Conservation (phyloP, 441 rosid genomes). For the Mallotus repandus region DNA sequence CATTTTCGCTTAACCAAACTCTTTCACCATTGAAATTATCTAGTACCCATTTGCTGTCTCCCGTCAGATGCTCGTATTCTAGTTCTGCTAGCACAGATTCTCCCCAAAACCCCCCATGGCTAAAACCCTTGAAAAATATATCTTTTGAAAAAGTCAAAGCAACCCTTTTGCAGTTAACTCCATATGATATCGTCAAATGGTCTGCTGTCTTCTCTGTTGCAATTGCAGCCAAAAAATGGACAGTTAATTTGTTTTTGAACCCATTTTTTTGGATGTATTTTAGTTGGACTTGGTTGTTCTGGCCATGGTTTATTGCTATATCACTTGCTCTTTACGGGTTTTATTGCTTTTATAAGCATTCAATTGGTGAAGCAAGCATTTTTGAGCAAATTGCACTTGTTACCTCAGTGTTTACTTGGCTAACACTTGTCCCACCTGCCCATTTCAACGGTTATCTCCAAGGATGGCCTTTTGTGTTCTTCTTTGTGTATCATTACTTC, state of each 20-base stretch:
- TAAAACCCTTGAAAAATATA: slow-evolving; percentile 37
- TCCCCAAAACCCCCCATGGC: slow-evolving; percentile 35
- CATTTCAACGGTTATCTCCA: slow-evolving; percentile 76
- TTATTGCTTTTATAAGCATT: slow-evolving; percentile 57
- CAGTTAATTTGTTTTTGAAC: slow-evolving; percentile 40
- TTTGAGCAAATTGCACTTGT: slow-evolving; percentile 78
- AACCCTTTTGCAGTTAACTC: slow-evolving; percentile 41
- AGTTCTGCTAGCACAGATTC: slow-evolving; percentile 36
- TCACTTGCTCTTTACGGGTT: slow-evolving; percentile 58
- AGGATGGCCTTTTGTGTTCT: slow-evolving; percentile 88
- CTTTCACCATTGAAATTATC: slow-evolving; percentile 4
- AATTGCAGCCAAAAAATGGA: slow-evolving; percentile 57
- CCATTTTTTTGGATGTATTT: slow-evolving; percentile 93
- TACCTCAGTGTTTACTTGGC: slow-evolving; percentile 71
- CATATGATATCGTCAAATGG: slow-evolving; percentile 53
- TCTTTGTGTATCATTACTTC: slow-evolving; percentile 85
- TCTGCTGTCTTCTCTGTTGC: slow-evolving; percentile 47
- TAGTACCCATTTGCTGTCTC: slow-evolving; percentile 30
- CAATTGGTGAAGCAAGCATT: slow-evolving; percentile 55
- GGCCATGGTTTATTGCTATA: slow-evolving; percentile 81
- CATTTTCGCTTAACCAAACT: slow-evolving; percentile 17
- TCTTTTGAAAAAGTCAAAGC: slow-evolving; percentile 43
- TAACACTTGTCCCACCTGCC: slow-evolving; percentile 85
- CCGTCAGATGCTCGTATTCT: slow-evolving; percentile 53
- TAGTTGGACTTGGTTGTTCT: slow-evolving; percentile 89